Evolutionary conservation across 257 asterid species (phyloP), one percentile per base, ranked within the genome.

Genomic region (Linderniella brevidens): DNA sequence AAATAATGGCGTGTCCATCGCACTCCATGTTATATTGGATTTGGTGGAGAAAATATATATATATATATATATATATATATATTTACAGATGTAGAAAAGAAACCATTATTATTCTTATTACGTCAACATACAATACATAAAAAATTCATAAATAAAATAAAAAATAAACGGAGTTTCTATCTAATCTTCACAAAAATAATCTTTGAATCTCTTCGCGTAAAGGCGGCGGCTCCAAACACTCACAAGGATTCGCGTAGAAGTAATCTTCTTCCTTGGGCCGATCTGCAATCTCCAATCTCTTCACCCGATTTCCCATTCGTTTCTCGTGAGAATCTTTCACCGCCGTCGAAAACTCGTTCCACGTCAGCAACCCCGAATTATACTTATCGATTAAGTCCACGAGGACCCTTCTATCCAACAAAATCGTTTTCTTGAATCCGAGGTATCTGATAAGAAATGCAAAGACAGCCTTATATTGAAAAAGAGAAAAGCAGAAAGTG

Each of bases 241-340:
- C 99, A 61, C 73, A 74, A 0, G 99, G 99, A 61, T 90, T 90
- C 64, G 99, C 71, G 4, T 90, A 90, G 56, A 90, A 90, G 56
- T 90, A 90, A 60, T 90, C 99, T 61, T 90, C 99, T 66, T 90
- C 99, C 72, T 90, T 90, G 1, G 99, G 99, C 65, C 85, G 70
- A 46, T 90, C 96, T 0, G 86, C 83, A 59, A 90, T 77, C 54
- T 75, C 92, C 67, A 70, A 41, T 53, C 99, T 59, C 57, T 53
- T 71, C 16, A 43, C 66, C 0, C 93, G 99, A 56, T 67, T 81
- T 11, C 99, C 99, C 99, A 90, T 85, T 54, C 88, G 78, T 42
- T 71, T 79, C 1, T 79, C 52, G 37, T 85, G 96, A 19, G 65
- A 50, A 40, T 69, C 77, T 68, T 79, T 81, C 40, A 90, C 96